Base-by-base conservation (phyloP, 2,329 filamentous ascomycete genomes). In the Ceratocystis ficicola region DNA sequence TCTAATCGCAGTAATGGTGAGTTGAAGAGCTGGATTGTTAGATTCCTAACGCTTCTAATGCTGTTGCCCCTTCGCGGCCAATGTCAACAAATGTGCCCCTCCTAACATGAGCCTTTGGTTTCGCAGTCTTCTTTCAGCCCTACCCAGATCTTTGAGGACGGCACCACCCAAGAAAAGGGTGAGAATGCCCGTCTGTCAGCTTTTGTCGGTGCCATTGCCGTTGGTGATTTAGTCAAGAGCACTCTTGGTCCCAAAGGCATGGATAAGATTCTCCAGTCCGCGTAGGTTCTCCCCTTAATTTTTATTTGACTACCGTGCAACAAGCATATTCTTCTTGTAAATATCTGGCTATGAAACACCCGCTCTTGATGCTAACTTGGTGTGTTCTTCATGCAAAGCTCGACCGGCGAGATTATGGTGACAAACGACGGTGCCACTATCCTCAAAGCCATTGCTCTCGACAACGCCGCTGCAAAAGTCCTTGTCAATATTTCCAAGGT, bases 401-500 rank as follows among this genome's bases (percentile, higher is more conserved):
- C 93, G 62, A 97, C 94, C 50, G 90, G 90, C 72, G 90, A 97
- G 73, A 96, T 97, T 73, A 89, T 97, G 85, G 94, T 99, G 69
- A 99, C 94, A 68, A 99, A 99, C 77, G 94, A 99, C 78, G 94
- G 94, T 74, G 94, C 94, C 69, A 99, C 94, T 28, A 99, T 99
- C 71, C 84, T 99, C 70, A 99, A 99, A 79, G 90, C 93, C 65
- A 99, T 99, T 76, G 94, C 94, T 55, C 87, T 99, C 73, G 94
- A 99, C 77, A 99, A 99, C 75, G 94, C 94, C 55, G 94, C 94
- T 25, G 94, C 94, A 65, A 99, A 99, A 79, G 94, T 99, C 4
- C 83, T 99, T 55, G 94, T 99, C 74, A 99, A 99, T 77, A 97
- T 99, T 72, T 97, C 93, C 69, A 99, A 99, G 79, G 94, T 99